Percentiles rank a stretch among this genome's conserved stretches.
Conservation (phyloP, 2,329 filamentous ascomycete genomes). For the Aspergillus quadrilineatus region DNA sequence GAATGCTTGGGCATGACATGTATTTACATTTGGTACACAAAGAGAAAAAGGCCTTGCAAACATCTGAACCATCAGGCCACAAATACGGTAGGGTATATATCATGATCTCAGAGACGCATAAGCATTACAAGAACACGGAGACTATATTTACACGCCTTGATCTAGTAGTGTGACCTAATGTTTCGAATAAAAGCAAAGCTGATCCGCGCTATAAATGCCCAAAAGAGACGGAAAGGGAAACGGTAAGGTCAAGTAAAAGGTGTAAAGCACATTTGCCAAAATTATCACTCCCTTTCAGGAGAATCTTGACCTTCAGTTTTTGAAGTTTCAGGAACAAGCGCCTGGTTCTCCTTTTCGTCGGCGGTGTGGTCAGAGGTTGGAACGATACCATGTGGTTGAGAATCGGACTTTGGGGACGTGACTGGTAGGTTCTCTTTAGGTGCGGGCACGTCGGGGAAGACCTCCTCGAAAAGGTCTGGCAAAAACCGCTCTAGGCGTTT, state of each 20-base stretch:
- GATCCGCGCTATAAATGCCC: slow-evolving; percentile 21
- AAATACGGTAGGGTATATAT: slow-evolving; percentile 1
- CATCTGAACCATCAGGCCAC: neutral
- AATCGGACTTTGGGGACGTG: slow-evolving; percentile 17
- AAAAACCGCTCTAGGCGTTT: slow-evolving; percentile 61
- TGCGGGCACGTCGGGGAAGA: slow-evolving; percentile 50
- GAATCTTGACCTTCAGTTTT: neutral
- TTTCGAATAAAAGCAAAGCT: slow-evolving; percentile 1
- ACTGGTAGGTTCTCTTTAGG: slow-evolving; percentile 22
- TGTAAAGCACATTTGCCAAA: neutral
- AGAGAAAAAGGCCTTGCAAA: too few species aligned
- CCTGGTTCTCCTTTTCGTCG: slow-evolving; percentile 16
- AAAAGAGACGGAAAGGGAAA: slow-evolving; percentile 2
- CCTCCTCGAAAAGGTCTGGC: slow-evolving; percentile 58
- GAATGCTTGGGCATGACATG: too few species aligned
- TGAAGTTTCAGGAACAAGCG: neutral
- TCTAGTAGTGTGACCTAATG: neutral
- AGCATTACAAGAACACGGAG: neutral
- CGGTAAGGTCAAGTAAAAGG: neutral
- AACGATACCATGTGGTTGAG: slow-evolving; percentile 13
- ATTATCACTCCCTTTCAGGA: neutral
- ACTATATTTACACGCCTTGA: slow-evolving; percentile 7
- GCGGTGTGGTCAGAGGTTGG: neutral
- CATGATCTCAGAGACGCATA: neutral
- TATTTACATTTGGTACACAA: neutral